Conservation (phyloP, 306 rosid species). For the Begonia loranthoides region DNA sequence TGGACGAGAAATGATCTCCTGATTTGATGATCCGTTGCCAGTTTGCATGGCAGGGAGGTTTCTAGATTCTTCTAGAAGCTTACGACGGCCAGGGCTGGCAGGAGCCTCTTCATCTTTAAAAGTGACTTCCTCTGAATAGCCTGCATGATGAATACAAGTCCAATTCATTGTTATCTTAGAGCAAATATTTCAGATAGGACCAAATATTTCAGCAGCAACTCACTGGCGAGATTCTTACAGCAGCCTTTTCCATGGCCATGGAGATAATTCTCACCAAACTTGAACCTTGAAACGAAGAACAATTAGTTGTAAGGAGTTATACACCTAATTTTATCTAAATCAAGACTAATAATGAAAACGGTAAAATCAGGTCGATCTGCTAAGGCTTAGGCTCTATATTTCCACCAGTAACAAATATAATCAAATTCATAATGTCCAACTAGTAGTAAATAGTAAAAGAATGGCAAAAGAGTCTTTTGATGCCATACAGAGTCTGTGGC, state of each 20-base stretch:
- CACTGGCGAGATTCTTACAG: constrained; percentile 30
- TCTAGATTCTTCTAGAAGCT: constrained; percentile 45
- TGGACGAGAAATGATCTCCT: constrained; percentile 28
- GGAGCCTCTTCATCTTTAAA: constrained; percentile 11
- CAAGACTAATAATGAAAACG: too few relatives aligned
- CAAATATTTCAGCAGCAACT: constrained; percentile 15
- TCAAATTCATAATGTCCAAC: too few relatives aligned
- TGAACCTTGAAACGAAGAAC: constrained; percentile 31
- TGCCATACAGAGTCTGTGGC: constrained; percentile 34
- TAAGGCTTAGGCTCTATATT: too few relatives aligned
- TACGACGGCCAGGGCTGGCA: constrained; percentile 35
- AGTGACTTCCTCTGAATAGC: constrained; percentile 20
- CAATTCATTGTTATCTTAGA: constrained; percentile 5
- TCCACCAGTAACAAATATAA: too few relatives aligned
- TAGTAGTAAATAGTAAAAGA: constrained; percentile 11
- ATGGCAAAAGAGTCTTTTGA: constrained; percentile 5
- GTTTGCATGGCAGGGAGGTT: constrained; percentile 65
- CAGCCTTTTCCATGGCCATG: constrained; percentile 16
- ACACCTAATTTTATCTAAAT: neutral
- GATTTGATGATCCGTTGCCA: constrained; percentile 11
- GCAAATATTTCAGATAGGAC: neutral
- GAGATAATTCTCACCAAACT: constrained; percentile 18
- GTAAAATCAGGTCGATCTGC: too few relatives aligned
- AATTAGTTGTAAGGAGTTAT: constrained; percentile 14
- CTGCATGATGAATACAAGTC: constrained; percentile 20